Base-by-base conservation (phyloP, 805 yeast genomes). In the Clavispora carvajalis region DNA sequence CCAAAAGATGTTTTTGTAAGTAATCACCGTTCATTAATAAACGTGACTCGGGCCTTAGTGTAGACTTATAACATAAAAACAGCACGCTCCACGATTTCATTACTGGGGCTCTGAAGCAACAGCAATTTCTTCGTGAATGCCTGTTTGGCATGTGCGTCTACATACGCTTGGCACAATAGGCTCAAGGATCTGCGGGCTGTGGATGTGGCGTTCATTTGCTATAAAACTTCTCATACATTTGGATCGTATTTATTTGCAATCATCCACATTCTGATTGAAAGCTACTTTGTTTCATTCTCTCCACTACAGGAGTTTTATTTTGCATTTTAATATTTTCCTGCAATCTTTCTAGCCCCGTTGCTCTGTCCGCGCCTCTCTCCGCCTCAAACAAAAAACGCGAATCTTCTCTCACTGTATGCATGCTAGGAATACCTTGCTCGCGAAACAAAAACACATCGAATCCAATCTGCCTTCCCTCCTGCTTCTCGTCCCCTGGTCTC, bases 401-500 rank as follows among this genome's bases (percentile, higher is more conserved):
- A 28, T 28, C 18, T 4, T 13, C 12, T 9, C 15, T 28, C 5
- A 10, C 7, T 26, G 15, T 11, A 4, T 28, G 19, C 31, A 28
- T 18, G 31, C 11, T 7, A 7, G 5, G 16, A 16, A 28, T 16
- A 25, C 7, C 31, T 18, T 28, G 31, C 31, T 28, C 31, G 31
- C 31, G 16, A 28, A 28, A 28, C 31, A 28, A 28, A 28, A 28
- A 28, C 31, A 28, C 31, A 28, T 28, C 31, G 31, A 19, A 16
- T 15, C 19, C 19, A 5, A 4, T 13, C 7, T 13, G 16, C 31
- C 31, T 28, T 16, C 16, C 31, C 31, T 15, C 16, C 31, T 6
- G 16, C 31, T 28, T 19, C 31, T 28, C 16, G 31, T 2, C 31
- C 16, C 18, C 16, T 16, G 19, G 16, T 28, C 12, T 5, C 12